Evolutionary conservation across 1,284 basidiomycete species (phyloP).

Genomic region (Athelia sp.): DNA sequence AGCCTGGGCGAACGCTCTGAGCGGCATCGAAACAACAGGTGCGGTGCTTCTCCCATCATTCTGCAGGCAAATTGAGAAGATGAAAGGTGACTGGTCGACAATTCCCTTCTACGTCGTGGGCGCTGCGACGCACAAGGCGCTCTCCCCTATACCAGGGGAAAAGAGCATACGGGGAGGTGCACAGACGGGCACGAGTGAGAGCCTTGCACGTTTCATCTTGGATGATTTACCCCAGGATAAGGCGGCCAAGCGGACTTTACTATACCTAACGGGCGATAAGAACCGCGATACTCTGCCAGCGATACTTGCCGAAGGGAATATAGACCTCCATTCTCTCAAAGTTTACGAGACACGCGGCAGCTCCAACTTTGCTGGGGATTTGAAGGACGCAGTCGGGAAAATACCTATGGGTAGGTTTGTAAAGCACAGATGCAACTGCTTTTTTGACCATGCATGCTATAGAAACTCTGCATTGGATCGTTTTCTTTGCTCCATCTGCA

Average conservation of each 20-base stretch:
- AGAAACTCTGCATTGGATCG: slow-evolving; percentile 44
- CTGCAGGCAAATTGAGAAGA: too few species aligned
- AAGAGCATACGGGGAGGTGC: slow-evolving; percentile 45
- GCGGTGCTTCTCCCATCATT: too few species aligned
- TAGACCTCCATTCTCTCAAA: slow-evolving; percentile 45
- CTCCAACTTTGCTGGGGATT: slow-evolving; percentile 40
- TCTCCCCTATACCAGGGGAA: slow-evolving; percentile 35
- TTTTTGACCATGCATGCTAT: neutral
- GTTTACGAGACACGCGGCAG: slow-evolving; percentile 67
- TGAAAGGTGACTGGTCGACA: slow-evolving; percentile 37
- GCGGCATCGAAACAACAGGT: neutral
- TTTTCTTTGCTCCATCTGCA: slow-evolving; percentile 72
- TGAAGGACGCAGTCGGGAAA: slow-evolving; percentile 30
- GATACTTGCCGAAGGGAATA: slow-evolving; percentile 40
- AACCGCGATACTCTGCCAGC: slow-evolving; percentile 62
- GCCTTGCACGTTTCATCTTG: slow-evolving; percentile 62
- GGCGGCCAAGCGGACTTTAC: slow-evolving; percentile 25
- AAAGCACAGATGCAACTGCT: neutral
- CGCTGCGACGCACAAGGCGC: slow-evolving; percentile 46
- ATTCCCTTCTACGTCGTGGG: slow-evolving; percentile 77
- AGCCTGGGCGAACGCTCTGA: slow-evolving; percentile 49
- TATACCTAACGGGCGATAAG: slow-evolving; percentile 81
- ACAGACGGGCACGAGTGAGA: slow-evolving; percentile 58
- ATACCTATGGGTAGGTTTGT: slow-evolving; percentile 21
- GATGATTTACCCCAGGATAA: slow-evolving; percentile 27